These are phyloP conservation scores for Linum trigynum DNA, from an alignment of 345 rosid genomes.

Conservation along the genomic window DNA sequence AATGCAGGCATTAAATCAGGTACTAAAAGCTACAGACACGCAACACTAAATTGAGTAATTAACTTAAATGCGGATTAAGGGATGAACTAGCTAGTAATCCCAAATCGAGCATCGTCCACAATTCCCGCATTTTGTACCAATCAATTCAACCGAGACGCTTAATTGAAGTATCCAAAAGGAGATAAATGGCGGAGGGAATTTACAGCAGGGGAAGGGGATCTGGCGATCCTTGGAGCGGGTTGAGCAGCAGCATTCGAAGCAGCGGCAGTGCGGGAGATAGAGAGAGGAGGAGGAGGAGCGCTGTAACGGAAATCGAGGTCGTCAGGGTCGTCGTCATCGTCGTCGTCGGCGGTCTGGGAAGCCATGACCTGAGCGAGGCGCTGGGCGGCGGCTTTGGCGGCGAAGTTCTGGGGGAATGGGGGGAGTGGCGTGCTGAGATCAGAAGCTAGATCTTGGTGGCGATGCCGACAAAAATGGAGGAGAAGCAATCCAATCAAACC, in stretches of 20 bases:
- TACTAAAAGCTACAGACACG: neutral
- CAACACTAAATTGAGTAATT: neutral
- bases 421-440: no score
- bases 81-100: no score
- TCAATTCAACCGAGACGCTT: neutral
- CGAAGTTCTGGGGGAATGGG: neutral
- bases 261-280: conserved; percentile 41
- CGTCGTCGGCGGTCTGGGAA: conserved; percentile 20
- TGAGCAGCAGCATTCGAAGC: no score
- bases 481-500: no score
- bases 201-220: conserved; percentile 96
- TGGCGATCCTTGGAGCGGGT: conserved; percentile 32
- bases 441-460: no score
- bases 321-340: conserved; percentile 41
- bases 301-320: conserved; percentile 80
- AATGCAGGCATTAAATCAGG: neutral
- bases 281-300: conserved; percentile 77
- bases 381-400: conserved; percentile 10
- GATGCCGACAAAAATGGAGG: no score
- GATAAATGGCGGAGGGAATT: conserved; percentile 4
- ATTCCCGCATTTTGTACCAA: neutral
- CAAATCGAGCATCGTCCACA: no score
- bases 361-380: conserved; percentile 13
- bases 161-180: neutral
- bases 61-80: no score